Evolutionary conservation across 2,329 filamentous ascomycete genomes (phyloP).

Genomic region (Ascochyta rabiei): DNA sequence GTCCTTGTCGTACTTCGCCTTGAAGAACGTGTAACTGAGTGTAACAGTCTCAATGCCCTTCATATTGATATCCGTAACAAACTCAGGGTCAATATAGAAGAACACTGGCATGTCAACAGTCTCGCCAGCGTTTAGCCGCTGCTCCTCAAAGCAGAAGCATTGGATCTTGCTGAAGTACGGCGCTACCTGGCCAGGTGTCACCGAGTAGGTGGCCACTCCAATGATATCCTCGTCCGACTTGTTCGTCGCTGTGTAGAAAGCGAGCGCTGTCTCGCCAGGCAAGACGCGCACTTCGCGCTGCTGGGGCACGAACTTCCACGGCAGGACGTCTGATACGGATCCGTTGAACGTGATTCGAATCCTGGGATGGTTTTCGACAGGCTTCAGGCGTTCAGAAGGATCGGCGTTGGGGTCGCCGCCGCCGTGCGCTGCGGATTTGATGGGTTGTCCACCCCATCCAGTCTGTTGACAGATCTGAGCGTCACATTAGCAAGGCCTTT

Average conservation of each 20-base stretch:
- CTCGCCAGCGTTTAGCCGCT: conserved; percentile 91
- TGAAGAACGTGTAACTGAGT: conserved; percentile 97
- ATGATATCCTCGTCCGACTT: conserved; percentile 91
- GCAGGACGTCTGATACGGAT: conserved; percentile 90
- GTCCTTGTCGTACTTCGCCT: conserved; percentile 84
- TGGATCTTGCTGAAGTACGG: conserved; percentile 99
- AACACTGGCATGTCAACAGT: conserved; percentile 99
- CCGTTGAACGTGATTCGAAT: conserved; percentile 96
- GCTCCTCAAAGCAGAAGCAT: conserved; percentile 98
- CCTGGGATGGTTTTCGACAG: conserved; percentile 79
- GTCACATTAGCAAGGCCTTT: neutral
- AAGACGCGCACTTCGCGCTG: conserved; percentile 95
- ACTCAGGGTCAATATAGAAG: conserved; percentile 97
- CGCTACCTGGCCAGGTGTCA: conserved; percentile 92
- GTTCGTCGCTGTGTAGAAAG: conserved; percentile 98
- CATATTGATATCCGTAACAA: conserved; percentile 92
- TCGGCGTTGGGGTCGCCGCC: conserved; percentile 62
- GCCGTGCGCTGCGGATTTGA: conserved; percentile 76
- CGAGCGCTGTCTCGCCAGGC: conserved; percentile 93
- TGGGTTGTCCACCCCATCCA: conserved; percentile 90
- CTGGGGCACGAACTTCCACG: conserved; percentile 97
- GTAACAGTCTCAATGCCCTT: conserved; percentile 93
- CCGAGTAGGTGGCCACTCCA: conserved; percentile 95
- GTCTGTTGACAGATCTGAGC: conserved; percentile 79
- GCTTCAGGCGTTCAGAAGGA: conserved; percentile 76